These are phyloP conservation scores for Pythium guiyangense DNA, from an alignment of 352 stramenopile species.

Conservation along the genomic window DNA sequence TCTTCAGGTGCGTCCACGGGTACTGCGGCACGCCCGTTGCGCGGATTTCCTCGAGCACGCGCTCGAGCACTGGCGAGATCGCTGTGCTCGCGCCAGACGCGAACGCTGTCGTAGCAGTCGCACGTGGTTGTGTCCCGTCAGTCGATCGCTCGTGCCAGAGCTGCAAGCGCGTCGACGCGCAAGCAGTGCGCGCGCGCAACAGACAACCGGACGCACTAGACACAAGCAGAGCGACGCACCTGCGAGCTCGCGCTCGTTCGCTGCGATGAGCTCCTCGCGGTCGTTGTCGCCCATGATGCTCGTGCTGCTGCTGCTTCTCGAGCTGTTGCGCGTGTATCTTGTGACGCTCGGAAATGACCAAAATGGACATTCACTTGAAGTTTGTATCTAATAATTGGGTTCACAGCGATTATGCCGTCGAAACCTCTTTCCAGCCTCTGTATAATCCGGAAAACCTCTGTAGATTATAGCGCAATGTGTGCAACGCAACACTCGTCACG, in stretches of 20 bases:
- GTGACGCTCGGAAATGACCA: no score
- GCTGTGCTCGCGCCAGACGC: slow-evolving; percentile 33
- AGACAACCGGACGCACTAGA: neutral
- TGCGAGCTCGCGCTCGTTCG: slow-evolving; percentile 68
- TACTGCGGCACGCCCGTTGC: slow-evolving; percentile 66
- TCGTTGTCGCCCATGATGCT: slow-evolving; percentile 7
- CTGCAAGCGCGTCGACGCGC: neutral
- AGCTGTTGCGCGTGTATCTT: neutral
- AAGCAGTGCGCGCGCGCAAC: neutral
- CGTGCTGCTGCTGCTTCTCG: neutral
- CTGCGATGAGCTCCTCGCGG: slow-evolving; percentile 46
- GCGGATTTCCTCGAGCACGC: slow-evolving; percentile 66
- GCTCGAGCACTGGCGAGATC: slow-evolving; percentile 46
- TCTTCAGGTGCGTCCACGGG: slow-evolving; percentile 66
- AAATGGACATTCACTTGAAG: no score
- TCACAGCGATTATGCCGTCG: no score
- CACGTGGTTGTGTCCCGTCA: neutral
- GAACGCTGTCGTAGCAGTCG: slow-evolving; percentile 29
- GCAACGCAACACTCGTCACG: no score
- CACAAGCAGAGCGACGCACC: slow-evolving; percentile 19
- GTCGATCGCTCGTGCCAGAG: neutral
- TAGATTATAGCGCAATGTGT: no score
- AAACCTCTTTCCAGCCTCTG: no score
- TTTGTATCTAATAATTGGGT: no score
- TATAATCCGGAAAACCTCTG: no score